Base-by-base conservation (phyloP, 2,329 filamentous ascomycete genomes). In the Alternaria panax region DNA sequence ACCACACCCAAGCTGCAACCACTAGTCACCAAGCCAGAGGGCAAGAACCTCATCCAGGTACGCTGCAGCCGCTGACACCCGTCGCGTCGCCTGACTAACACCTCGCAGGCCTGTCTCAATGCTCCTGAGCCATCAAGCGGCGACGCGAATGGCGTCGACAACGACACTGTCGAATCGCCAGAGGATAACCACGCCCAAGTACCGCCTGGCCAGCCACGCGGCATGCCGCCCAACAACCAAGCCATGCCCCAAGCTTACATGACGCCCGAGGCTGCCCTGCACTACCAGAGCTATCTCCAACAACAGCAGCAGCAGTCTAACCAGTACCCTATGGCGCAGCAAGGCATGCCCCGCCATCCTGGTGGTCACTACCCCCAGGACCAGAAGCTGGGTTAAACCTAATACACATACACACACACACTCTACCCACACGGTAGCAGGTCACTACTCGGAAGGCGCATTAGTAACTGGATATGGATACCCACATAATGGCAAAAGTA, bases 31-130 rank as follows among this genome's bases (percentile, higher is more conserved):
- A 98, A 98, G 84, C 91, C 95, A 18, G 95, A 98, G 82, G 95
- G 95, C 83, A 99, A 99, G 87, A 99, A 99, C 79, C 84, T 99
- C 67, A 98, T 99, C 70, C 95, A 99, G 89, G 95, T 97, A 87
- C 67, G 88, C 59, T 59, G 53, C 65, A 27, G 41, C 55, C 51
- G 38, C 48, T 32, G 42, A 7, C 32, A 28, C 30, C 25, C 30
- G 45, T 63, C 57, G 59, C 63, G 57, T 59, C 24, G 47, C 54
- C 52, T 62, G 63, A 63, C 80, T 83, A 68, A 82, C 75, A 51
- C 69, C 25, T 24, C 55, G 9, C 71, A 98, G 94, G 93, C 95
- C 51, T 99, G 95, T 78, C 82, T 99, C 62, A 99, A 99, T 79
- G 95, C 95, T 20, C 95, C 95, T 41, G 95, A 99, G 79, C 93